Evolutionary conservation across 805 yeast genomes (phyloP).

Genomic region (Wickerhamomyces pijperi): DNA sequence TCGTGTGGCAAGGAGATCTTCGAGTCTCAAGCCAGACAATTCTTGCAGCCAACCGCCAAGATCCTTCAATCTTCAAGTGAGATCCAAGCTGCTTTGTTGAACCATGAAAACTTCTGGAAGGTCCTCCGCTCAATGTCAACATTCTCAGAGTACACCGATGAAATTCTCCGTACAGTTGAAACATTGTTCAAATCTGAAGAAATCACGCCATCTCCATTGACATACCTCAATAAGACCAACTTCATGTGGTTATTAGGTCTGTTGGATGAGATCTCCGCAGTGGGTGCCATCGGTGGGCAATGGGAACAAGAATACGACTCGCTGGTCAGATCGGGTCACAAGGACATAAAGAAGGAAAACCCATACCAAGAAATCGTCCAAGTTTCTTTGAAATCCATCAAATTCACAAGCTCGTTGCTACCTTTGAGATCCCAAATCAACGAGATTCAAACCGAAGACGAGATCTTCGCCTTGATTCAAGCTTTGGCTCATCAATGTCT

Average conservation of each 20-base stretch:
- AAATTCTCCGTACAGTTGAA: slow-evolving; percentile 37
- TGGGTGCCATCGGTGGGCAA: slow-evolving; percentile 71
- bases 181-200: slow-evolving; percentile 21
- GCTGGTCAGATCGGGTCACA: slow-evolving; percentile 31
- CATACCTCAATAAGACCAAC: slow-evolving; percentile 33
- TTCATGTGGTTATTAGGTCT: slow-evolving; percentile 60
- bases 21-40: slow-evolving; percentile 10
- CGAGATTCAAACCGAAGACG: slow-evolving; percentile 23
- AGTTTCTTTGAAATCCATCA: slow-evolving; percentile 49
- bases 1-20: slow-evolving; percentile 8
- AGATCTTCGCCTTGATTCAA: slow-evolving; percentile 50
- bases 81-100: slow-evolving; percentile 22
- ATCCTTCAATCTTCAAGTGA: background rate
- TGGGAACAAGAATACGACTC: slow-evolving; percentile 56
- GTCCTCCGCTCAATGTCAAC: slow-evolving; percentile 37
- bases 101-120: slow-evolving; percentile 47
- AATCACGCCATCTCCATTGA: slow-evolving; percentile 1
- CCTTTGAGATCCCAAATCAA: background rate
- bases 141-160: slow-evolving; percentile 27
- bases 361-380: slow-evolving; percentile 46
- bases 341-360: slow-evolving; percentile 27
- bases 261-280: slow-evolving; percentile 69
- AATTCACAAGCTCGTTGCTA: slow-evolving; percentile 44
- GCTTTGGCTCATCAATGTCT: slow-evolving; percentile 84
- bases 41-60: slow-evolving; percentile 10